Evolutionary conservation across 108 stramenopile species (phyloP).

Genomic region (Cyclostephanos invisitatus): DNA sequence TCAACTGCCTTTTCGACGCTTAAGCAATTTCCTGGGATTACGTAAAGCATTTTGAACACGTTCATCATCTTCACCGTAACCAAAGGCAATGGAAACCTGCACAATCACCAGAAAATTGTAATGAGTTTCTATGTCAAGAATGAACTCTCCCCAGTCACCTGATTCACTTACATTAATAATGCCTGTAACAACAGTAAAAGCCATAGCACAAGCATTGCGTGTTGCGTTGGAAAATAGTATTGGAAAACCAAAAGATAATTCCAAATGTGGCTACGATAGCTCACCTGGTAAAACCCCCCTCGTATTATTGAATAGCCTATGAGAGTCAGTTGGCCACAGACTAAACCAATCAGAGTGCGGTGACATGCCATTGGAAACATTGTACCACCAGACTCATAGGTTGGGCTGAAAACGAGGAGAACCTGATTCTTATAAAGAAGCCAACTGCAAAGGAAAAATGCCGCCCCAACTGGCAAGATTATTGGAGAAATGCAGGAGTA

Average conservation of each 20-base stretch:
- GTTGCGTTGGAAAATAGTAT: not conserved
- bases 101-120: not conserved
- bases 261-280: not conserved
- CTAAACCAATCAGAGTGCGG: constrained; percentile 55
- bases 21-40: constrained; percentile 36
- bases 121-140: not conserved
- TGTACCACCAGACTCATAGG: constrained; percentile 64
- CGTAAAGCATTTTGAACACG: constrained; percentile 49
- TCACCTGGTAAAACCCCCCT: constrained; percentile 50
- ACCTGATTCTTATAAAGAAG: constrained; percentile 92
- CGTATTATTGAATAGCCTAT: constrained; percentile 53
- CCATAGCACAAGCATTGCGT: not conserved
- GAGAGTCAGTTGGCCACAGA: constrained; percentile 53
- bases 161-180: constrained; percentile 11
- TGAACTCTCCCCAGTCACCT: not conserved
- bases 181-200: constrained; percentile 4
- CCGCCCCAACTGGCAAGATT: constrained; percentile 75
- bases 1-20: constrained; percentile 56
- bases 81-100: constrained; percentile 53
- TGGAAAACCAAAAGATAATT: not conserved
- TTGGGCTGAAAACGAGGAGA: constrained; percentile 71
- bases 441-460: constrained; percentile 77
- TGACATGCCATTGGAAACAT: constrained; percentile 68
- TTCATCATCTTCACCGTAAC: constrained; percentile 57
- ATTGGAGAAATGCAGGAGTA: constrained; percentile 82